Conservation (phyloP, 139 green algal genomes). For the Nannochloris sp. region DNA sequence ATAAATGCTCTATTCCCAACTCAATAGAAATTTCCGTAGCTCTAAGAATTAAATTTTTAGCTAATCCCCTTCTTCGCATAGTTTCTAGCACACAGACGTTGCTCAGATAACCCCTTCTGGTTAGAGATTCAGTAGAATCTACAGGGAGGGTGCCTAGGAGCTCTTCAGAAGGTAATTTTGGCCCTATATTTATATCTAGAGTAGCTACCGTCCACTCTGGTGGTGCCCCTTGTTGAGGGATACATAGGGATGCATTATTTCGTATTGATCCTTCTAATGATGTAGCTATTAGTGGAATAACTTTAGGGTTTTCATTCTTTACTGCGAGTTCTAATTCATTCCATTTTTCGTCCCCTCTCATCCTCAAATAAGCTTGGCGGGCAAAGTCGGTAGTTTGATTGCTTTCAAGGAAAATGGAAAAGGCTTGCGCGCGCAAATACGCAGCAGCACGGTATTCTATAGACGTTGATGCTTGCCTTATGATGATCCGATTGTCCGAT, state of each 20-base stretch:
- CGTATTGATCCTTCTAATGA: background rate
- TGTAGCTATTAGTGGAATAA: background rate
- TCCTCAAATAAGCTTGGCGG: constrained; percentile 47
- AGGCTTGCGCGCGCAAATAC: constrained; percentile 54
- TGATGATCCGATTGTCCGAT: background rate
- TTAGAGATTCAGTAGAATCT: background rate
- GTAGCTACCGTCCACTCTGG: constrained; percentile 47
- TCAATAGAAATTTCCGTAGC: background rate
- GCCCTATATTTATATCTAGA: constrained; percentile 68
- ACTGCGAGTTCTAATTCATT: constrained; percentile 34
- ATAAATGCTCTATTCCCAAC: constrained; percentile 38
- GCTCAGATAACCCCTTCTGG: constrained; percentile 57
- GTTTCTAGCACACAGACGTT: constrained; percentile 63
- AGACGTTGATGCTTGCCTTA: background rate
- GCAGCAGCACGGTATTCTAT: constrained; percentile 62
- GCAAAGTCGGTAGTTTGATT: constrained; percentile 58
- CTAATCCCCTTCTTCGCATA: constrained; percentile 32
- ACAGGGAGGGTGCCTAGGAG: constrained; percentile 44
- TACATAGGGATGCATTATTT: background rate
- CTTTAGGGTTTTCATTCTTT: background rate
- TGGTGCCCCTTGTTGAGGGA: background rate
- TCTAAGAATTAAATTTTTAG: background rate
- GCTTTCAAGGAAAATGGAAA: constrained; percentile 49
- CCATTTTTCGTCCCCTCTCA: constrained; percentile 72
- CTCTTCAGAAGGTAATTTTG: constrained; percentile 62